A percentile compares a stretch with the other conserved stretches of the same genome.
Conservation (phyloP, 495 filamentous ascomycete species). For the Aspergillus leporis region DNA sequence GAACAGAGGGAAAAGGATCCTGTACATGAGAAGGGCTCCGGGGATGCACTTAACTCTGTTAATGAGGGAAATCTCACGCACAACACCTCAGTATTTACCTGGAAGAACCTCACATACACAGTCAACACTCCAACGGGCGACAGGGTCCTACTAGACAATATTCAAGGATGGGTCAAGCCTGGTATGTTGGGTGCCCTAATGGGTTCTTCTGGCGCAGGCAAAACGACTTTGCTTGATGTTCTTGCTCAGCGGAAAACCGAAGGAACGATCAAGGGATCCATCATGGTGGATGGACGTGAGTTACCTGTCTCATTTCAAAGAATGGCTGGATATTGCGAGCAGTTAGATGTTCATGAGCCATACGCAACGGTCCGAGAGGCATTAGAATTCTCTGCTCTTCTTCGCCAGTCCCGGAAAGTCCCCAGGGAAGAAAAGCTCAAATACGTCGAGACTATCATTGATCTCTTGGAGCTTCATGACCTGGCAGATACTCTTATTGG, state of each 20-base stretch:
- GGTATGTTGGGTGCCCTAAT: constrained; percentile 75
- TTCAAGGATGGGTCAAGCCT: constrained; percentile 90
- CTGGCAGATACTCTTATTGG: constrained; percentile 57
- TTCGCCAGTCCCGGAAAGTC: constrained; percentile 53
- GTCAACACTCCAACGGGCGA: constrained; percentile 46
- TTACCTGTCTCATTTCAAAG: constrained; percentile 83
- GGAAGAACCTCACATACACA: constrained; percentile 59
- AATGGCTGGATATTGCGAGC: constrained; percentile 58
- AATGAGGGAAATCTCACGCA: constrained; percentile 37
- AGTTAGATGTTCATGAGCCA: constrained; percentile 61
- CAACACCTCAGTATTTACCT: constrained; percentile 60
- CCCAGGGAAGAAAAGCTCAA: constrained; percentile 57
- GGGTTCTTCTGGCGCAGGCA: constrained; percentile 64
- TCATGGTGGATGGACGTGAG: constrained; percentile 78
- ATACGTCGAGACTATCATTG: constrained; percentile 60
- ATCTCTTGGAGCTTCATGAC: constrained; percentile 58
- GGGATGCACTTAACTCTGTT: background rate
- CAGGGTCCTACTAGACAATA: constrained; percentile 64
- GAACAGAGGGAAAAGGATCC: constrained; percentile 8
- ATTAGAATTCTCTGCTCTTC: constrained; percentile 57
- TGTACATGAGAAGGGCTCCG: too few species aligned
- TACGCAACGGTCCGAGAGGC: constrained; percentile 63
- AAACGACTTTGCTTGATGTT: constrained; percentile 59
- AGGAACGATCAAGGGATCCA: constrained; percentile 83
- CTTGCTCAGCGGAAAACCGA: constrained; percentile 72